phyloP scores from a whole-genome alignment of 2,329 filamentous ascomycete genomes.

The Arthrobotrys megalospora region DNA sequence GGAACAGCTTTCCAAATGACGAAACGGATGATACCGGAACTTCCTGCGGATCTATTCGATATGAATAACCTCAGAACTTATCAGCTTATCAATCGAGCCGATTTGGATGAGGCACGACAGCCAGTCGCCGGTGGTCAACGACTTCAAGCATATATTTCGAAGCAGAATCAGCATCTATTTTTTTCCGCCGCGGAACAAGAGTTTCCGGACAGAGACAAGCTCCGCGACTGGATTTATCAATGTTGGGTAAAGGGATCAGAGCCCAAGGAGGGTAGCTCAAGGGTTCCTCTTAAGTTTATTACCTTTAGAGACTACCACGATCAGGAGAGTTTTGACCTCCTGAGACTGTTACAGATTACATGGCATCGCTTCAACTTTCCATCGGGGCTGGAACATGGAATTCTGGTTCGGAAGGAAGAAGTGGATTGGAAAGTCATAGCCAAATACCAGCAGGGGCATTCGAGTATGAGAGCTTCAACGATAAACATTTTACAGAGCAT shows the following conservation, averaged over 20 bases:
- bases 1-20: neutral
- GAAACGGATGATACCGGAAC: neutral
- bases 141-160: neutral
- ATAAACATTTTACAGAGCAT: neutral
- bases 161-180: neutral
- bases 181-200: neutral
- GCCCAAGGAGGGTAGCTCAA: neutral
- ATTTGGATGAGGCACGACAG: neutral
- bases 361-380: neutral
- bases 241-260: neutral
- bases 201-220: neutral
- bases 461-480: neutral
- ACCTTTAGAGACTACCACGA: neutral
- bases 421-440: neutral
- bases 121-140: neutral
- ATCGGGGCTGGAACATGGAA: neutral
- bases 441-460: neutral
- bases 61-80: neutral
- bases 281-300: neutral
- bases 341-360: neutral
- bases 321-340: neutral
- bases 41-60: neutral
- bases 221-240: neutral
- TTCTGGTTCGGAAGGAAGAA: neutral
- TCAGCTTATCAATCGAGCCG: neutral